A percentile compares a stretch with the other conserved stretches of the same genome.
Conservation (phyloP, 257 asterid species). For the Ajuga chamaepitys region DNA sequence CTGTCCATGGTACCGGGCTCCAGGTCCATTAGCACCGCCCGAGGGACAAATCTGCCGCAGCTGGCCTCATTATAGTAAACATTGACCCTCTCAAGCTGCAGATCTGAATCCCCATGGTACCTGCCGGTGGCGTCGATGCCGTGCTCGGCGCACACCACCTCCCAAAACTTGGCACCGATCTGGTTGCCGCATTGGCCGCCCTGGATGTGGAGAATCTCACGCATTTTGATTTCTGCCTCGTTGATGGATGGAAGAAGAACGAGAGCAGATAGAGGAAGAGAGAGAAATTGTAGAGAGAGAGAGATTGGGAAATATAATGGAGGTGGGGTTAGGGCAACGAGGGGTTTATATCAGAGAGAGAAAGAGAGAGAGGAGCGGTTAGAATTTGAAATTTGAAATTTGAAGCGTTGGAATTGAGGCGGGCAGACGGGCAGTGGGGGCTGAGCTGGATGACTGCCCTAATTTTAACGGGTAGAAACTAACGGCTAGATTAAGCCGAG, state of each 20-base stretch:
- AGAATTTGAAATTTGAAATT: conserved; percentile 27
- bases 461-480: conserved; percentile 11
- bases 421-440: conserved; percentile 7
- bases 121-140: conserved; percentile 45
- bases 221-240: conserved; percentile 16
- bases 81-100: conserved; percentile 39
- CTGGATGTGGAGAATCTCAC: conserved; percentile 48
- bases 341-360: conserved; percentile 14
- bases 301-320: background rate
- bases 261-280: background rate
- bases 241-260: background rate
- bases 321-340: background rate
- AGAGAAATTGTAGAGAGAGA: background rate
- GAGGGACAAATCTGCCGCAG: conserved; percentile 36
- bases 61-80: conserved; percentile 45
- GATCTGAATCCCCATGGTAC: conserved; percentile 35
- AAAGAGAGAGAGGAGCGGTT: conserved; percentile 4
- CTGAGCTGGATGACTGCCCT: conserved; percentile 14
- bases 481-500: conserved; percentile 16
- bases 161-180: conserved; percentile 46
- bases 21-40: conserved; percentile 45
- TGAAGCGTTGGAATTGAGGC: conserved; percentile 15
- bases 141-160: conserved; percentile 47
- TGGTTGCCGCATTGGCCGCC: conserved; percentile 54
- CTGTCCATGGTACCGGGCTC: conserved; percentile 57